Base-by-base conservation (phyloP, 768 basidiomycete genomes). In the Trametes meyenii region DNA sequence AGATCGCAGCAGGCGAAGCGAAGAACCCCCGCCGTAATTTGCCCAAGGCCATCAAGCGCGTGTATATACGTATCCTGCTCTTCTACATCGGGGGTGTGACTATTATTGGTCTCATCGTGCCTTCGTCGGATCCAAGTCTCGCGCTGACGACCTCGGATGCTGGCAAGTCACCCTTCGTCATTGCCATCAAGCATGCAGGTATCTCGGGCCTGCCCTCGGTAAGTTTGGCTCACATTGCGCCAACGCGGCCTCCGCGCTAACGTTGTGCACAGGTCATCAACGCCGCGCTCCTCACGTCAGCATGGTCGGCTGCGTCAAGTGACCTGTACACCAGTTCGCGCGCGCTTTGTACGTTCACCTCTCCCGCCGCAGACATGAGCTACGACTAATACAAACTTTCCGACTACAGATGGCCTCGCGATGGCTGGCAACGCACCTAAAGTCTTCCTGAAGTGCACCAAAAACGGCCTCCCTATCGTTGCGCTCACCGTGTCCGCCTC, bases 251-350 rank as follows among this genome's bases (percentile, higher is more conserved):
- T 24, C 19, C 63, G 55, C 29, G 23, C 39, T 56, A 21, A 21
- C 50, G 12, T 48, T 11, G 23, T 33, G 26, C 39, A 17, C n/a
- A 89, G 87, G 77, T 92, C 42, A 92, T 93, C 71, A 94, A 92
- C 69, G 90, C 89, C 3, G 86, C 84, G 71, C 79, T 96, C 16
- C 75, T 98, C 65, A 92, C 90, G 42, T 92, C 94, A 2, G 94
- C 95, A 5, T 95, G 92, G 89, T 96, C 94, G 24, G 94, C 95
- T 38, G 92, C 91, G 5, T 88, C 88, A 23, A 90, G 89, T 72
- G 94, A 96, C 71, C 73, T 97, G 48, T 96, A 94, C 76, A 95
- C 93, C 3, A 88, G 89, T 48, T 94, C 94, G 17, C 86, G 91
- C 56, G 90, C 90, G 0, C 81, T 98, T 11, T 96, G 90, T 91